phyloP scores from a whole-genome alignment of 768 basidiomycete genomes.

The Ramaria rubella region DNA sequence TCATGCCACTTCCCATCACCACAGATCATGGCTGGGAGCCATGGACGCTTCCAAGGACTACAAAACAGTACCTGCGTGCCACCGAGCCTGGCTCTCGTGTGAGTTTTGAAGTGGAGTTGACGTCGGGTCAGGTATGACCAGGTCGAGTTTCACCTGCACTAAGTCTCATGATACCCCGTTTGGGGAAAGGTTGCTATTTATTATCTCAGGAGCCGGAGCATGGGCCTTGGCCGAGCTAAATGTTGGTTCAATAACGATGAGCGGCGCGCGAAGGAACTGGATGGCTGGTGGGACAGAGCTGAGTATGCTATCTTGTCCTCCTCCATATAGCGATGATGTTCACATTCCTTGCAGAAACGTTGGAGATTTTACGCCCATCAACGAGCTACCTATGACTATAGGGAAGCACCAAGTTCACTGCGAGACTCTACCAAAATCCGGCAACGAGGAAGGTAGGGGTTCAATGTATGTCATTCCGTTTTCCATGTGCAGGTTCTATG shows the following conservation, averaged over 20 bases:
- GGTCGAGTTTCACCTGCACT: no score
- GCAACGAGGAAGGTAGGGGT: neutral
- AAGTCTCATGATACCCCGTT: no score
- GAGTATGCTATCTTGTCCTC: no score
- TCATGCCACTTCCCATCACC: neutral
- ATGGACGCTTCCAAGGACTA: constrained; percentile 1
- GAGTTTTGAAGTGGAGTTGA: neutral
- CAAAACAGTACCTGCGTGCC: constrained; percentile 2
- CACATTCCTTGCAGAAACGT: constrained; percentile 5
- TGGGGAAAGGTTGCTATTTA: neutral
- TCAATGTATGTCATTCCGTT: neutral
- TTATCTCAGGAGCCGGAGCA: constrained; percentile 1
- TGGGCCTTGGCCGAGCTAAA: constrained; percentile 1
- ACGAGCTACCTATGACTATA: neutral
- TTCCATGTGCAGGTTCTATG: neutral
- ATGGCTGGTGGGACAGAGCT: neutral
- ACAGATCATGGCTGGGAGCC: neutral
- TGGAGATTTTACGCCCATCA: neutral
- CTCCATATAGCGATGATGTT: no score
- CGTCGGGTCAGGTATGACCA: neutral
- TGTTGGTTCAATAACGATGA: constrained; percentile 4
- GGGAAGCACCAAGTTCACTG: neutral
- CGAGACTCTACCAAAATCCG: neutral
- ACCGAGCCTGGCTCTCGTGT: constrained; percentile 1
- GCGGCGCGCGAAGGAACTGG: neutral